Conservation (phyloP, 1,284 basidiomycete species). For the Cystobasidium pallidum region DNA sequence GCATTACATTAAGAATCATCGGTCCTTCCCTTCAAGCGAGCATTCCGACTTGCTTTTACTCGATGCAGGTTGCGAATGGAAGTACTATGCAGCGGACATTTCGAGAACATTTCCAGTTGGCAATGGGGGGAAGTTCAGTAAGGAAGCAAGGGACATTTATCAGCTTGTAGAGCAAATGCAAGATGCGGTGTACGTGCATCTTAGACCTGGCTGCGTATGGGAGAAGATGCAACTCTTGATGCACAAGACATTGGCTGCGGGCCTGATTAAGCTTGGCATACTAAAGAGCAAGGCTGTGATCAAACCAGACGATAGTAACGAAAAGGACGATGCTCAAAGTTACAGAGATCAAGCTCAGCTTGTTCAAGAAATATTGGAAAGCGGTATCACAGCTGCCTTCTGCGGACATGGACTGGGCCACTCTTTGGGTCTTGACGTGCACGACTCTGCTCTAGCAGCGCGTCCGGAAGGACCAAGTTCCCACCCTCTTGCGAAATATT, state of each 20-base stretch:
- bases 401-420: constrained; percentile 80
- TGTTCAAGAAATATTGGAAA: constrained; percentile 64
- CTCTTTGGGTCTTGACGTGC: constrained; percentile 75
- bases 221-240: constrained; percentile 78
- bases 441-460: constrained; percentile 58
- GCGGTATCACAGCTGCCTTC: constrained; percentile 77
- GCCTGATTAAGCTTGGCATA: constrained; percentile 81
- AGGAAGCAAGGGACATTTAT: constrained; percentile 76
- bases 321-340: constrained; percentile 37
- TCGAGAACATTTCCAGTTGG: constrained; percentile 63
- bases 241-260: constrained; percentile 73
- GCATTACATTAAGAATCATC: constrained; percentile 69
- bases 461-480: constrained; percentile 55
- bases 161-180: constrained; percentile 86
- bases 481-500: constrained; percentile 69
- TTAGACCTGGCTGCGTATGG: constrained; percentile 78
- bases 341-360: constrained; percentile 28
- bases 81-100: constrained; percentile 77
- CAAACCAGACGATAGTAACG: constrained; percentile 56
- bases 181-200: constrained; percentile 68
- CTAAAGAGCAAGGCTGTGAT: constrained; percentile 62
- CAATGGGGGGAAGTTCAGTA: constrained; percentile 82
- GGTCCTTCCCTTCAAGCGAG: constrained; percentile 53
- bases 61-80: constrained; percentile 88
- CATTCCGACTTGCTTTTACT: constrained; percentile 66